Percentiles rank a stretch among this genome's conserved stretches.
Evolutionary conservation across 139 green algal genomes (phyloP).

Genomic region (Chlamydomonas applanata): DNA sequence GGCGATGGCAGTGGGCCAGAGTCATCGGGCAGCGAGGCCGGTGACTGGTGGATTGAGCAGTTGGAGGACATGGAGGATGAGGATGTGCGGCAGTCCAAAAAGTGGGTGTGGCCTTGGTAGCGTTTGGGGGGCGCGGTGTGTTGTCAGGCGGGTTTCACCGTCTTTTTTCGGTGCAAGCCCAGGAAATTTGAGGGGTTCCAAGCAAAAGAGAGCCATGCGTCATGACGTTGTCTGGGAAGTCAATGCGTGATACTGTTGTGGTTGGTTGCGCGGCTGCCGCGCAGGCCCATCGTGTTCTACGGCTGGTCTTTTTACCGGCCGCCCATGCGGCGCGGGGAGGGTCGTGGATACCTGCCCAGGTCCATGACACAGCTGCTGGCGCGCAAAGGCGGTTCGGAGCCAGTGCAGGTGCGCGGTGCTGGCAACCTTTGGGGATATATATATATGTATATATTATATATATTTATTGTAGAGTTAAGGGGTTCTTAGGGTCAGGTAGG

Average conservation of each 20-base stretch:
- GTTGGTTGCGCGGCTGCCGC: background rate
- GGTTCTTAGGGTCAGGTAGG: too few relatives aligned
- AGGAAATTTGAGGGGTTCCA: too few relatives aligned
- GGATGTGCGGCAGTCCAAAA: background rate
- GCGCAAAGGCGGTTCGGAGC: background rate
- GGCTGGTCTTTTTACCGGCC: background rate
- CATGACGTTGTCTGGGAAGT: too few relatives aligned
- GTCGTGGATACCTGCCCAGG: background rate
- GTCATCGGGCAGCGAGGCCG: slow-evolving; percentile 3
- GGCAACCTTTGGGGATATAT: too few relatives aligned
- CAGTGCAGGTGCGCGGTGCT: background rate
- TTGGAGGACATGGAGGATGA: slow-evolving; percentile 11
- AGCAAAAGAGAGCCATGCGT: too few relatives aligned
- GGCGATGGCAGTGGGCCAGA: background rate
- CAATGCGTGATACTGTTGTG: background rate
- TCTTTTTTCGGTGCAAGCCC: too few relatives aligned
- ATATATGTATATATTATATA: too few relatives aligned
- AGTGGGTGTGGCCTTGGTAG: background rate
- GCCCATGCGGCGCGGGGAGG: background rate
- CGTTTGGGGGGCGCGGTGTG: too few relatives aligned
- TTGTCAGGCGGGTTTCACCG: too few relatives aligned
- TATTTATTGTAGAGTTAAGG: too few relatives aligned
- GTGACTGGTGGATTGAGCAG: background rate
- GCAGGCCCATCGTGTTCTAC: slow-evolving; percentile 1
- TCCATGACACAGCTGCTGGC: background rate